Evolutionary conservation across 192 early-diverging fungal species (phyloP).

Genomic region (Fimicolochytrium jonesii): DNA sequence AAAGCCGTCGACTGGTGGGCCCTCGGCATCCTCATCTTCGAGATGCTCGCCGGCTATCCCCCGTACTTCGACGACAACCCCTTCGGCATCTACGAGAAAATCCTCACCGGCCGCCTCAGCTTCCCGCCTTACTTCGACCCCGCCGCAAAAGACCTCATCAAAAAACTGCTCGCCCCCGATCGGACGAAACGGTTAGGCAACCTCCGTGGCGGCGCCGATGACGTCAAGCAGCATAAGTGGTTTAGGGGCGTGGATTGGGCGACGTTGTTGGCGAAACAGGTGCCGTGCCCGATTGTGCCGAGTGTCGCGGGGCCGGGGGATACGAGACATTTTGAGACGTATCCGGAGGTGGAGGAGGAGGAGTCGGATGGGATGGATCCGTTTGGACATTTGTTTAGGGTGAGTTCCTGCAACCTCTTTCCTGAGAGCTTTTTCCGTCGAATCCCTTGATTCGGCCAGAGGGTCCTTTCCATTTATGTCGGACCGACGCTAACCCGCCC

Average conservation of each 20-base stretch:
- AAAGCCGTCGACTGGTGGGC: slow-evolving; percentile 99
- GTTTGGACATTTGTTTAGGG: slow-evolving; percentile 68
- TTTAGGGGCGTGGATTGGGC: slow-evolving; percentile 92
- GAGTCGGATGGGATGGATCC: slow-evolving; percentile 81
- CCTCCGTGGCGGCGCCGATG: slow-evolving; percentile 75
- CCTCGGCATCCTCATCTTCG: slow-evolving; percentile 93
- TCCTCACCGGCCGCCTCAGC: slow-evolving; percentile 80
- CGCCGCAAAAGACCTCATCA: slow-evolving; percentile 83
- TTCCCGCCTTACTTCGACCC: slow-evolving; percentile 87
- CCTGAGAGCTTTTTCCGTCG: no score
- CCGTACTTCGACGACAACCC: slow-evolving; percentile 98
- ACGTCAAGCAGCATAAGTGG: slow-evolving; percentile 93
- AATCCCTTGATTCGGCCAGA: no score
- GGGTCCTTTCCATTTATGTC: no score
- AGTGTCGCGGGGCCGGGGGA: slow-evolving; percentile 84
- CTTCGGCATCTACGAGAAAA: slow-evolving; percentile 99
- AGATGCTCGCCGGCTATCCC: slow-evolving; percentile 96
- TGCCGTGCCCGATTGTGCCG: slow-evolving; percentile 88
- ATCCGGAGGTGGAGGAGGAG: slow-evolving; percentile 77
- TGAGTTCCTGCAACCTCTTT: no score
- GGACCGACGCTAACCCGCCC: no score
- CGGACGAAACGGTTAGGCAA: slow-evolving; percentile 92
- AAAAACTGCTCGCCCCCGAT: slow-evolving; percentile 86
- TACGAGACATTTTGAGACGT: slow-evolving; percentile 96
- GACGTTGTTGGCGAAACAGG: slow-evolving; percentile 66